Percentiles rank a stretch among this genome's conserved stretches.
phyloP scores from a whole-genome alignment of 345 rosid species.

The Acer yangbiense region DNA sequence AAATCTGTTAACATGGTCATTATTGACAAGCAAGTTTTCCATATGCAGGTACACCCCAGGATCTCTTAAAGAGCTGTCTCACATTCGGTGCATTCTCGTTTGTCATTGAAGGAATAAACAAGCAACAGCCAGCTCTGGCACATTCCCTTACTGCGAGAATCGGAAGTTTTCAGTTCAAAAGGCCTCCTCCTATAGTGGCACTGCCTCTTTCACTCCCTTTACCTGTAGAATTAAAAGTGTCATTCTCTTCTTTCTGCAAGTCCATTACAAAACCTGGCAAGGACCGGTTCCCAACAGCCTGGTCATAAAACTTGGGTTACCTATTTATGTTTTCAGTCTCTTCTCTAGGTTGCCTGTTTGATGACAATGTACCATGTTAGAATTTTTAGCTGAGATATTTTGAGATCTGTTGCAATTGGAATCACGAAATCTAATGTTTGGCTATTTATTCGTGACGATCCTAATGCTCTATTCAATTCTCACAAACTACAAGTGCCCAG shows the following conservation, averaged over 20 bases:
- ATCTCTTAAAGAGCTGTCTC: constrained; percentile 75
- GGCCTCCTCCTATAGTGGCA: constrained; percentile 36
- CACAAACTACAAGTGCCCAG: background rate
- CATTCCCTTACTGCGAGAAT: constrained; percentile 45
- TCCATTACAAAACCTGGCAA: constrained; percentile 49
- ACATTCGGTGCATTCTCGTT: constrained; percentile 88
- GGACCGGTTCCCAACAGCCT: constrained; percentile 28
- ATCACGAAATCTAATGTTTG: background rate
- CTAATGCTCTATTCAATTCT: background rate
- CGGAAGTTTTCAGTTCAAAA: constrained; percentile 22
- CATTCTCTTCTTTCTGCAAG: constrained; percentile 70
- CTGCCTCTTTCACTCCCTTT: constrained; percentile 62
- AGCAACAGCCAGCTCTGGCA: constrained; percentile 79
- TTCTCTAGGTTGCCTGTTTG: background rate
- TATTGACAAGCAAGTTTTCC: background rate
- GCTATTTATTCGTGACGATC: background rate
- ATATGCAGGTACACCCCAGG: constrained; percentile 69
- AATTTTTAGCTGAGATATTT: constrained; percentile 5
- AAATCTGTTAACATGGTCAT: background rate
- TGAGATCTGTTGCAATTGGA: background rate
- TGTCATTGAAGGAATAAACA: constrained; percentile 74
- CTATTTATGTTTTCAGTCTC: background rate
- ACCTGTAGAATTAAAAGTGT: constrained; percentile 64
- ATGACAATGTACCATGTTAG: background rate
- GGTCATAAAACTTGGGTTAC: constrained; percentile 8